Evolutionary conservation across 148 eudicot genomes (phyloP).

Genomic region (Diospyros kaki): DNA sequence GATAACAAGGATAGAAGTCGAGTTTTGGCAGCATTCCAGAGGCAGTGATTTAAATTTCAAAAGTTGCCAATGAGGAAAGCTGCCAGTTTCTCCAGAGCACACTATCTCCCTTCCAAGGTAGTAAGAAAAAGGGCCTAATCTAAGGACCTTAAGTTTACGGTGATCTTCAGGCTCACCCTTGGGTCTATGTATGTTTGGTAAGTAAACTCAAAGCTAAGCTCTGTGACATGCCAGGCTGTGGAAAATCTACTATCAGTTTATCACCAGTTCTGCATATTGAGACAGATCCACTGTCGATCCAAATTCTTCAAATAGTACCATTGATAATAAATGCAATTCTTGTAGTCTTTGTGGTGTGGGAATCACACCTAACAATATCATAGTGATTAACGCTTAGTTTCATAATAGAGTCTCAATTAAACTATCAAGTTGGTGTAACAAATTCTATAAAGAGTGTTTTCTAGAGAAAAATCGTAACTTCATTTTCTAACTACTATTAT

Average conservation of each 20-base stretch:
- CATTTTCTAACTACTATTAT: no score
- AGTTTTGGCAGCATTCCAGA: no score
- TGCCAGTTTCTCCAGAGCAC: neutral
- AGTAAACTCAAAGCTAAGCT: neutral
- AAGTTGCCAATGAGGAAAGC: neutral
- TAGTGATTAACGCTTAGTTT: no score
- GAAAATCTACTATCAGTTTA: conserved; percentile 3
- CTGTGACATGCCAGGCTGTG: neutral
- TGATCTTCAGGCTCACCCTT: neutral
- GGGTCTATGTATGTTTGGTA: neutral
- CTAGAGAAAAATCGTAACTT: no score
- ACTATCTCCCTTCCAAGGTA: neutral
- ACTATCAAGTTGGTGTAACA: no score
- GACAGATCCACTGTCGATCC: neutral
- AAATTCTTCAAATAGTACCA: no score
- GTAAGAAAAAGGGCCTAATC: neutral
- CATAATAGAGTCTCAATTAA: no score
- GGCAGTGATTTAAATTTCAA: neutral
- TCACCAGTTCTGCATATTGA: neutral
- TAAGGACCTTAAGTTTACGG: conserved; percentile 1
- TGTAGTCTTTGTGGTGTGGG: no score
- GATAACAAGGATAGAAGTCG: no score
- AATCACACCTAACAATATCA: no score
- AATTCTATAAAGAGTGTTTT: no score
- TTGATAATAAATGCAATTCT: no score